Conservation (phyloP, 192 early-diverging fungal species). For the Gaertneriomyces sp. region DNA sequence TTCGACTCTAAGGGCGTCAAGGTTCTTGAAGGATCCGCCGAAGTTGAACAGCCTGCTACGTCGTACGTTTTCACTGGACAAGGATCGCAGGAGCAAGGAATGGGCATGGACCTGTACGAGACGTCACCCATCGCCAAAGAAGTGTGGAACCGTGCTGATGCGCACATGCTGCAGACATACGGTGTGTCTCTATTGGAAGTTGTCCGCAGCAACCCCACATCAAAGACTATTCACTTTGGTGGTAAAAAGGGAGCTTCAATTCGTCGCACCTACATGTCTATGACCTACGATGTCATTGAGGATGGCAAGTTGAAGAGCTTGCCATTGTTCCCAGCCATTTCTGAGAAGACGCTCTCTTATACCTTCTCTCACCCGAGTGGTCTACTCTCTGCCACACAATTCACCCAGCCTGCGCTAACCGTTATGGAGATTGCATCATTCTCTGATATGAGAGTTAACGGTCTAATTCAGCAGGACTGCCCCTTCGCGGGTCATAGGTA, state of each 20-base stretch:
- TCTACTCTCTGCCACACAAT: slow-evolving; percentile 89
- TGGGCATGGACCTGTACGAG: slow-evolving; percentile 92
- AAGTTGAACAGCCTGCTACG: slow-evolving; percentile 89
- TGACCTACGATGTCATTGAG: slow-evolving; percentile 88
- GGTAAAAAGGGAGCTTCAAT: slow-evolving; percentile 77
- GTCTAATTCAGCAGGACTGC: slow-evolving; percentile 78
- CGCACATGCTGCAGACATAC: slow-evolving; percentile 79
- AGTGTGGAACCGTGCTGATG: slow-evolving; percentile 89
- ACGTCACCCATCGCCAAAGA: slow-evolving; percentile 76
- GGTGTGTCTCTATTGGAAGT: slow-evolving; percentile 88
- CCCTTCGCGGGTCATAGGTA: slow-evolving; percentile 86
- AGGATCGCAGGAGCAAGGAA: slow-evolving; percentile 91
- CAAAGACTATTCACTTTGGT: slow-evolving; percentile 85
- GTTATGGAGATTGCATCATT: slow-evolving; percentile 88
- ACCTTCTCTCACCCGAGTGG: slow-evolving; percentile 83
- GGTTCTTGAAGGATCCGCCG: slow-evolving; percentile 84
- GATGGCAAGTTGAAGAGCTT: slow-evolving; percentile 71
- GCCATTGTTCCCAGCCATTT: slow-evolving; percentile 85
- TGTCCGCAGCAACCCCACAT: slow-evolving; percentile 79
- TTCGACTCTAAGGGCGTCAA: slow-evolving; percentile 78
- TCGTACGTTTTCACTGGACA: slow-evolving; percentile 95
- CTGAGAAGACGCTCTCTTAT: slow-evolving; percentile 62
- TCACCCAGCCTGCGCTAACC: slow-evolving; percentile 89
- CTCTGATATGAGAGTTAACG: slow-evolving; percentile 84
- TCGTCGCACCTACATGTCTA: slow-evolving; percentile 76